These are phyloP conservation scores for Brassica napus DNA, from an alignment of 345 rosid species.

Conservation along the genomic window DNA sequence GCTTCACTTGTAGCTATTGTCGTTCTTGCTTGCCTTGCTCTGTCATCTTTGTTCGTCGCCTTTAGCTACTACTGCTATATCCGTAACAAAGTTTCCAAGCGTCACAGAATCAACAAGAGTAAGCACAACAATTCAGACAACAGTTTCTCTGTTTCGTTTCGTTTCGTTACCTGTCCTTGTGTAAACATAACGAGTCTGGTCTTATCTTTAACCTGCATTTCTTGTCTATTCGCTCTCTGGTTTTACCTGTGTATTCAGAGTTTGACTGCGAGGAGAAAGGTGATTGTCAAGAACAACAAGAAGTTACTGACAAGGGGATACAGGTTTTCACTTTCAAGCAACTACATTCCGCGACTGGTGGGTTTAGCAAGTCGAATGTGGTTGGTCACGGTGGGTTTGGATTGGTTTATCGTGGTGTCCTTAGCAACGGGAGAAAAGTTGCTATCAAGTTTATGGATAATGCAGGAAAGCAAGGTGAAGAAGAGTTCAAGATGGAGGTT, in stretches of 20 bases:
- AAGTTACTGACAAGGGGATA: constrained; percentile 54
- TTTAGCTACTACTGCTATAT: constrained; percentile 95
- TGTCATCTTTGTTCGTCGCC: constrained; percentile 72
- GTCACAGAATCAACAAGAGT: constrained; percentile 48
- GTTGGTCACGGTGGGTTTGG: constrained; percentile 94
- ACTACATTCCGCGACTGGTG: constrained; percentile 79
- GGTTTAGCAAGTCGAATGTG: constrained; percentile 88
- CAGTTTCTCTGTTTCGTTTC: constrained; percentile 1
- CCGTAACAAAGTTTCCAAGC: constrained; percentile 76
- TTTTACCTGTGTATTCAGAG: constrained; percentile 40
- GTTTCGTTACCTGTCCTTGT: constrained; percentile 7
- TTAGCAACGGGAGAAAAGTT: constrained; percentile 64
- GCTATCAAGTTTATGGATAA: constrained; percentile 83
- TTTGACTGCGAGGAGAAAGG: constrained; percentile 54
- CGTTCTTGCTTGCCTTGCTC: constrained; percentile 74
- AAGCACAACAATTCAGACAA: constrained; percentile 15
- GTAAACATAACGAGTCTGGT: neutral
- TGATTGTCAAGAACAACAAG: constrained; percentile 40
- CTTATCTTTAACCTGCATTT: constrained; percentile 13
- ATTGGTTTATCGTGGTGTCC: constrained; percentile 66
- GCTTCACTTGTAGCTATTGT: constrained; percentile 66
- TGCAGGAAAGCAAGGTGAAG: constrained; percentile 91
- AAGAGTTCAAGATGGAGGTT: constrained; percentile 89
- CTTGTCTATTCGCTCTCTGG: neutral
- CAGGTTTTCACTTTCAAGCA: constrained; percentile 81